Evolutionary conservation across 148 eudicot species (phyloP).

Genomic region (Limonium bicolor): DNA sequence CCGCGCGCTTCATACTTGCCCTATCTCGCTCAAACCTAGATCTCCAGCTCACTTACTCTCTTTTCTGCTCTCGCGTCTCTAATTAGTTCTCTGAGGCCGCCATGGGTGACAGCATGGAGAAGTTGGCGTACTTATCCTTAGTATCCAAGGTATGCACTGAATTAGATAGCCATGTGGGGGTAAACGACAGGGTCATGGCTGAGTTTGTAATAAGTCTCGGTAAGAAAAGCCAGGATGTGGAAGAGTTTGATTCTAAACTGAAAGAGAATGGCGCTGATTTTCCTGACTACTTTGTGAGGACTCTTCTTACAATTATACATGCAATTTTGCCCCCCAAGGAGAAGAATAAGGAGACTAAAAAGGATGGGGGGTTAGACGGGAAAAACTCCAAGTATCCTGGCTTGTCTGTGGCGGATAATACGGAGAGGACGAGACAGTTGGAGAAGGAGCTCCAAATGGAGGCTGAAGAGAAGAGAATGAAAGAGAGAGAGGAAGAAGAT

Average conservation of each 20-base stretch:
- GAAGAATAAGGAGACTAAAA: constrained; percentile 18
- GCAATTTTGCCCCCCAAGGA: constrained; percentile 70
- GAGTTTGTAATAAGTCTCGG: constrained; percentile 71
- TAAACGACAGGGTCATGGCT: constrained; percentile 55
- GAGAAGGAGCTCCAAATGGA: constrained; percentile 20
- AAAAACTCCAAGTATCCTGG: constrained; percentile 19
- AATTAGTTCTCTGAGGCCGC: no score
- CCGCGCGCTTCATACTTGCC: no score
- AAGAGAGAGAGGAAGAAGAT: constrained; percentile 2
- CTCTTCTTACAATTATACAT: constrained; percentile 63
- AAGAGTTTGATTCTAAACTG: constrained; percentile 50
- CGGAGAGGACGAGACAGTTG: constrained; percentile 17
- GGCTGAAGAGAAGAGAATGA: constrained; percentile 15
- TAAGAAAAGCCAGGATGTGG: constrained; percentile 29
- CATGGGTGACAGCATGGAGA: no score
- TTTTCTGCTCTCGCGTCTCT: no score
- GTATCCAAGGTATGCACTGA: constrained; percentile 82
- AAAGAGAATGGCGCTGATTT: constrained; percentile 62
- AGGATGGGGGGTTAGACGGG: constrained; percentile 6
- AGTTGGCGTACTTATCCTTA: constrained; percentile 48
- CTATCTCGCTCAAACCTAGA: no score
- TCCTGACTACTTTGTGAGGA: constrained; percentile 72
- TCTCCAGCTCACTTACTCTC: no score
- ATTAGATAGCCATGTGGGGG: constrained; percentile 59
- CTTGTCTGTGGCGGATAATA: constrained; percentile 48